Base-by-base conservation (phyloP, 2,329 filamentous ascomycete genomes). In the Fusarium siculi region DNA sequence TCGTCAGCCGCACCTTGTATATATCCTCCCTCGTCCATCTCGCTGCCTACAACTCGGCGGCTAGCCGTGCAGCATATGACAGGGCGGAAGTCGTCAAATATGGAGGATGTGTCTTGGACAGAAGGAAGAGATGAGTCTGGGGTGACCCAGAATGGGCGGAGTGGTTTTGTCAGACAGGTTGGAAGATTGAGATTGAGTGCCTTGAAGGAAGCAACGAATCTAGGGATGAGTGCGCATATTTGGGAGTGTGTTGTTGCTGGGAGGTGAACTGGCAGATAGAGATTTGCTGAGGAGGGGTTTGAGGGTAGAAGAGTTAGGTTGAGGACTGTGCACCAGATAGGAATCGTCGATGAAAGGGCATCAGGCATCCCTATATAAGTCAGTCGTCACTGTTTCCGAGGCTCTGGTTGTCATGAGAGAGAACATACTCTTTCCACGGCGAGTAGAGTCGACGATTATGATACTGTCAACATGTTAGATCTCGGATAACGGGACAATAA, bases 1-100 rank as follows among this genome's bases (percentile, higher is more conserved):
- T 99, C 96, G 81, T 99, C 96, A 5, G 93, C 96, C 2, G 96
- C 96, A 56, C 96, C 96, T 82, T 98, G 96, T 66, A 99, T 92
- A 79, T 99, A 99, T 8, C 82, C 80, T 1, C 88, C 89, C 28
- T 91, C 92, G 5, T 85, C 85, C 36, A 79, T 78, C 79, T 96
- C 93, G 7, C 89, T 90, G 18, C 91, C 92, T 4, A 84, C 83
- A 2, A 95, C 91, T 21, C 92, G 87, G 37, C 91, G 88, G 4
- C 94, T 97, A 18, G 94, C 93, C 2, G 95, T 98, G 79, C 94
- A 96, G 78, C 96, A 93, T 28, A 98, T 88, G 6, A 98, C 84
- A 0, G 93, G 90, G 75, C 93, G 87, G 77, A 90, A 94, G 16
- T 88, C 85, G 3, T 86, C 82, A 39, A 89, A 91, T 34, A 89